Evolutionary conservation across 495 filamentous ascomycete species (phyloP).

Genomic region (Neurospora sp.): DNA sequence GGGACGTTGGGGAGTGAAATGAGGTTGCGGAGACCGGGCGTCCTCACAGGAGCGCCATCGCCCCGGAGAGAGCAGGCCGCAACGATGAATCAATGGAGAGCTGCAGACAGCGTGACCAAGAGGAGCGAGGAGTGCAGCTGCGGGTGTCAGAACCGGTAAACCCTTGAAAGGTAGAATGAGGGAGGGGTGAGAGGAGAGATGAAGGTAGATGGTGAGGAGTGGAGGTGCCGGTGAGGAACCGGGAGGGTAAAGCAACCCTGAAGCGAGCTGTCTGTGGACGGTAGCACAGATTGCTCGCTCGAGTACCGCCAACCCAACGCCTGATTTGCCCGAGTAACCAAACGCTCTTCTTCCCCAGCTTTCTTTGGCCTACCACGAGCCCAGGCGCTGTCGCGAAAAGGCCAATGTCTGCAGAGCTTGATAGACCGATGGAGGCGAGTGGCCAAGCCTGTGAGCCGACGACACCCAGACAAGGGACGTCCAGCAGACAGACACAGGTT

Average conservation of each 20-base stretch:
- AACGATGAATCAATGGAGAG: conserved; percentile 9
- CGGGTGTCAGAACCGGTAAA: conserved; percentile 12
- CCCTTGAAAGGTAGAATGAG: conserved; percentile 14
- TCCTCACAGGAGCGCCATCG: conserved; percentile 24
- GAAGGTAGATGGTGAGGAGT: conserved; percentile 2
- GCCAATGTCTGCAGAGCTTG: background rate
- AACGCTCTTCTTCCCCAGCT: background rate
- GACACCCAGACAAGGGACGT: background rate
- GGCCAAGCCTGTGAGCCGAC: background rate
- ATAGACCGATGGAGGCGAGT: background rate
- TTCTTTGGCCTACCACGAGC: background rate
- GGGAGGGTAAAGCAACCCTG: conserved; percentile 4
- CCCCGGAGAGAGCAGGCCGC: conserved; percentile 9
- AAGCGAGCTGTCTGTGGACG: background rate
- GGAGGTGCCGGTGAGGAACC: conserved; percentile 5
- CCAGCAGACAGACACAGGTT: background rate
- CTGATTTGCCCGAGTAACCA: background rate
- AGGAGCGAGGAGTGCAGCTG: conserved; percentile 26
- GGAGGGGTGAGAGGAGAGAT: conserved; percentile 4
- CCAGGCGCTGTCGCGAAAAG: background rate
- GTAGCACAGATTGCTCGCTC: conserved; percentile 10
- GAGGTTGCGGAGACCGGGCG: conserved; percentile 25
- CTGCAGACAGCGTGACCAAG: conserved; percentile 20
- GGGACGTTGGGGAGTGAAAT: conserved; percentile 15
- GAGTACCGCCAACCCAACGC: conserved; percentile 13